Evolutionary conservation across 768 basidiomycete genomes (phyloP), one percentile per base, ranked within the genome.

Genomic region (Rhodotorula graminis): DNA sequence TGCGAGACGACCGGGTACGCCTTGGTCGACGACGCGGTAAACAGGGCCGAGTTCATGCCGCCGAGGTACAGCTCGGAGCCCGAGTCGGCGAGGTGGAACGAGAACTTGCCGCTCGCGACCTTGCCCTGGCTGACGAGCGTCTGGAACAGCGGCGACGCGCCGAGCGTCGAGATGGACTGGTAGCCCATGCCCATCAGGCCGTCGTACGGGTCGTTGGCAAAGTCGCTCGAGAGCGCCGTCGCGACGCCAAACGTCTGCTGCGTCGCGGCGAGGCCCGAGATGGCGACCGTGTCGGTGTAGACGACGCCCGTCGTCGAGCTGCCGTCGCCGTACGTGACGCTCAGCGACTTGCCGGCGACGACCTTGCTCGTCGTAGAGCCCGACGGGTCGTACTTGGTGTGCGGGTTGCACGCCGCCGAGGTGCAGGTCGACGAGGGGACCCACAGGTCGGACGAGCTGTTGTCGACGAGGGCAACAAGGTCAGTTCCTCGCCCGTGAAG

Each of bases 281-380:
- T 77, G 14, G 68, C 78, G 11, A 87, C 85, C 0, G 79, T 83
- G 71, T 87, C 87, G 27, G 76, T 78, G 77, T 84, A 87, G 29
- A 84, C 79, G 15, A 80, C 76, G 29, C 86, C 87, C 4, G 73
- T 58, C 9, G 85, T 85, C 18, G 81, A 78, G 5, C 83, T 83
- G 23, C 85, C 85, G 72, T 87, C 86, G 40, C 84, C 86, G 73
- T 84, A 86, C 15, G 80, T 76, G 67, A 87, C 82, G 27, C 74
- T 78, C 77, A 86, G 86, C n/a, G 61, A 64, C 55, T 69, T 69
- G 62, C 47, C 55, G 12, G 57, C 27, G 3, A 82, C 80, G 25
- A 62, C 61, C 1, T 84, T 79, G 23, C 83, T 82, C 3, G 82
- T 80, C 33, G 81, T 81, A 7, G 52, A 56, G 19, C 67, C 44